Evolutionary conservation across 768 basidiomycete species (phyloP), one percentile per base, ranked within the genome.

Genomic region (Hericium alpestre): DNA sequence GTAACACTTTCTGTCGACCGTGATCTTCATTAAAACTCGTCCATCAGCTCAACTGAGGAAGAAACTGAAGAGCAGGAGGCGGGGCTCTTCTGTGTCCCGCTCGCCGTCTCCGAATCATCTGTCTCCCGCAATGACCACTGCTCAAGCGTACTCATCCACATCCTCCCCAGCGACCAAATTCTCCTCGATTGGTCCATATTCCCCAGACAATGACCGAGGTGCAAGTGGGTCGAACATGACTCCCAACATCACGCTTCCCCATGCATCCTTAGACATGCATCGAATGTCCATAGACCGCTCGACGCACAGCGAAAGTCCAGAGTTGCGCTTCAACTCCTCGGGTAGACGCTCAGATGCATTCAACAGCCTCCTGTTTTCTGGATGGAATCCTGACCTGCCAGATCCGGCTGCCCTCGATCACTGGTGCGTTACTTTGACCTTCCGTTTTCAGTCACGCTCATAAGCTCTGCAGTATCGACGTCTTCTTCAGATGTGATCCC

Each of bases 401-500:
- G 84, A 89, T 61, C 90, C 86, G 23, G 70, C 78, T 20, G 76
- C 81, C 15, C 74, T 92, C 32, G 79, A 83, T 62, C 87, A 89
- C 69, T 88, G 87, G 89, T 91, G 62, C 57, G 84, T 74, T 16
- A 8, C 7, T 13, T 53, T 38, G 11, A 39, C 10, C 54, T 15
- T 39, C 49, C 7, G 27, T 7, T 8, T 15, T 47, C 40, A 58
- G 57, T 38, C 51, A 16, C 55, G 13, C 53, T 58, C n/a, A 57
- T 5, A 20, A 23, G 13, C 49, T 51, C 59, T 13, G 38, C 63
- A 93, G 90, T 59, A 81, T 95, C 65, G 89, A 93, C 38, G 75
- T 87, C 11, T 96, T 93, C 72, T 96, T 95, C 70, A 81, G 82
- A 66, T 86, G 84, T 64, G 91, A 93, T 67, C 91, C 92, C 46